These are phyloP conservation scores for Lipomyces kockii DNA, from an alignment of 805 yeast species.

Conservation along the genomic window DNA sequence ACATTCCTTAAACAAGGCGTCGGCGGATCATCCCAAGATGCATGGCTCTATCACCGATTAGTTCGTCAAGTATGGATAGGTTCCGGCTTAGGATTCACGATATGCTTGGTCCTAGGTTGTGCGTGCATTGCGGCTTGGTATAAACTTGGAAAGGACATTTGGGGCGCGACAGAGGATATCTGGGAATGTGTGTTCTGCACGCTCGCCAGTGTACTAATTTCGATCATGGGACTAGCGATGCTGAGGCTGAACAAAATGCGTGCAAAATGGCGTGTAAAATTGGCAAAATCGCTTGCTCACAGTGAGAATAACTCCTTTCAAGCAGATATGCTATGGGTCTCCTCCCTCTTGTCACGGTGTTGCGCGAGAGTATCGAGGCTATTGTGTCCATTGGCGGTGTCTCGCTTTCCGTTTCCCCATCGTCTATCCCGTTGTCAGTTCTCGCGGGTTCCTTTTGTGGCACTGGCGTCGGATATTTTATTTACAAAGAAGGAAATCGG, in stretches of 20 bases:
- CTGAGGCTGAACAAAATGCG: conserved; percentile 94
- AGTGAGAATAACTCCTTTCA: conserved; percentile 43
- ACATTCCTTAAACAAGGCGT: conserved; percentile 92
- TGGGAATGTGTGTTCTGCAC: conserved; percentile 97
- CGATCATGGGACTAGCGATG: conserved; percentile 96
- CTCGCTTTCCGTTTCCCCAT: conserved; percentile 67
- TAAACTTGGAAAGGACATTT: conserved; percentile 76
- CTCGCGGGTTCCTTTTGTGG: conserved; percentile 86
- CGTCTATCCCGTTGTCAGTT: conserved; percentile 90
- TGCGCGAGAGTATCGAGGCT: conserved; percentile 97
- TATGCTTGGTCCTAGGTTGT: conserved; percentile 85
- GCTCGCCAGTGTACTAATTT: conserved; percentile 85
- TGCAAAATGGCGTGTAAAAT: conserved; percentile 94
- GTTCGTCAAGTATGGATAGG: conserved; percentile 89
- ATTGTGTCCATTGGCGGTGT: conserved; percentile 97
- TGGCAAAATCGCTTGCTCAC: conserved; percentile 77
- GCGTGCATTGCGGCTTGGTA: conserved; percentile 95
- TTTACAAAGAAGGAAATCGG: conserved; percentile 82
- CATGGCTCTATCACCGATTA: conserved; percentile 61
- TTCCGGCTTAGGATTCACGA: conserved; percentile 66
- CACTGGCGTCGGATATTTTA: conserved; percentile 63
- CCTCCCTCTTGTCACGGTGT: conserved; percentile 85
- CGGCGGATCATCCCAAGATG: conserved; percentile 51
- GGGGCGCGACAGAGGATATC: conserved; percentile 84
- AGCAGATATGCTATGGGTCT: conserved; percentile 87